Conservation (phyloP, 164 flowering plant species). For the Hamamelis virginiana region DNA sequence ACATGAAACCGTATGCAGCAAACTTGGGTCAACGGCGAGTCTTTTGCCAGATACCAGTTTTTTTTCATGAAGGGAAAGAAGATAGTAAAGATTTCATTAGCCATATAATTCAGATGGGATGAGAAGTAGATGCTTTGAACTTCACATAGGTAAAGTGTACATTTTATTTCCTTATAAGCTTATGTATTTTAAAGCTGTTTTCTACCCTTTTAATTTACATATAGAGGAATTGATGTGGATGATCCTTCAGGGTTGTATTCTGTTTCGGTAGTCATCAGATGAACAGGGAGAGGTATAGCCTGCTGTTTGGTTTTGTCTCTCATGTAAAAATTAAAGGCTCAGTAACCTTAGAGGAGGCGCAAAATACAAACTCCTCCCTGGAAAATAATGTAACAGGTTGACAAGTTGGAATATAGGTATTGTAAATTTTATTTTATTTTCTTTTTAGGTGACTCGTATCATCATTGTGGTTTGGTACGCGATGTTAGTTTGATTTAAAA, state of each 20-base stretch:
- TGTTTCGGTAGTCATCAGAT: not conserved
- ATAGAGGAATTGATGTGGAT: not conserved
- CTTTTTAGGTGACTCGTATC: not conserved
- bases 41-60: not conserved
- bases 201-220: not conserved
- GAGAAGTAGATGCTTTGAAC: not conserved
- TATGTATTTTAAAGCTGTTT: slow-evolving; percentile 1
- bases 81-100: not conserved
- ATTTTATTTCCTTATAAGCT: not conserved
- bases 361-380: not conserved
- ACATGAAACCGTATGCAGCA: not conserved
- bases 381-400: not conserved
- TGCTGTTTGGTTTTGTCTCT: not conserved
- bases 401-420: not conserved
- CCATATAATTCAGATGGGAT: not conserved
- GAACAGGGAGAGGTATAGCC: not conserved
- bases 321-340: slow-evolving; percentile 1
- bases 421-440: not conserved
- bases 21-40: not conserved
- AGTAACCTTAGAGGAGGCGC: not conserved
- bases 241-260: not conserved
- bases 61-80: not conserved
- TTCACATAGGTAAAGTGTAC: not conserved
- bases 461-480: too few relatives aligned
- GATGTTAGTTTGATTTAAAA: too few relatives aligned